Conservation (phyloP, 2,329 filamentous ascomycete species). For the Colletotrichum somersetense region DNA sequence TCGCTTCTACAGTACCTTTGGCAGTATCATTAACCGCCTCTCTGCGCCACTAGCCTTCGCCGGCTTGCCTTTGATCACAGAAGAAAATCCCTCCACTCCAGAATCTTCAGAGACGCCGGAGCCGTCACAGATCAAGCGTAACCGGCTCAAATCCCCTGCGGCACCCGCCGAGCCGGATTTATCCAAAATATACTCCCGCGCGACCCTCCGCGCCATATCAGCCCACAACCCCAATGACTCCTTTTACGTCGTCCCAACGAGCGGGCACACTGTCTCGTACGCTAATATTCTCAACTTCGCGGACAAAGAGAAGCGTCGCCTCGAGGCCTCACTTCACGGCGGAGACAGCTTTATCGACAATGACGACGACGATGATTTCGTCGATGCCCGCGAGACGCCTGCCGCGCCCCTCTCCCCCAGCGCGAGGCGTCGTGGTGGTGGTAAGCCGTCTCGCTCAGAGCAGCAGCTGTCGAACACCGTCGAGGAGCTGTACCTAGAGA, state of each 20-base stretch:
- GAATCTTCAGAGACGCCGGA: conserved; percentile 53
- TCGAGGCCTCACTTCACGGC: conserved; percentile 63
- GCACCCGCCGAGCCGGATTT: conserved; percentile 76
- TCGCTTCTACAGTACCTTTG: conserved; percentile 92
- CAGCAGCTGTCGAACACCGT: conserved; percentile 73
- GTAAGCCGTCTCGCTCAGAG: conserved; percentile 54
- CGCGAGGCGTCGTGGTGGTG: conserved; percentile 55
- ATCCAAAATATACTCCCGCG: conserved; percentile 85
- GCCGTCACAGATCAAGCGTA: conserved; percentile 54
- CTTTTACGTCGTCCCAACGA: conserved; percentile 95
- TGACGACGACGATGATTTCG: conserved; percentile 87
- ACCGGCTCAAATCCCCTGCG: conserved; percentile 51
- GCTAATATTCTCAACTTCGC: conserved; percentile 85
- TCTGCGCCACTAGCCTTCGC: conserved; percentile 94
- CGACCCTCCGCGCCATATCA: conserved; percentile 82
- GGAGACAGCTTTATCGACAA: conserved; percentile 66
- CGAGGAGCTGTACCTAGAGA: conserved; percentile 91
- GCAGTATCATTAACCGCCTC: conserved; percentile 86
- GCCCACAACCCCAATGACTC: conserved; percentile 76
- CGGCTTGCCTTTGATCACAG: conserved; percentile 80
- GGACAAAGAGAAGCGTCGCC: conserved; percentile 73
- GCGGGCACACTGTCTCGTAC: conserved; percentile 92
- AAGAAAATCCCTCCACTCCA: conserved; percentile 54
- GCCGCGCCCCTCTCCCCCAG: conserved; percentile 58
- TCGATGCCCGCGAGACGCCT: conserved; percentile 82